These are phyloP conservation scores for Potentilla sterilis DNA, from an alignment of 306 rosid genomes.

Conservation along the genomic window DNA sequence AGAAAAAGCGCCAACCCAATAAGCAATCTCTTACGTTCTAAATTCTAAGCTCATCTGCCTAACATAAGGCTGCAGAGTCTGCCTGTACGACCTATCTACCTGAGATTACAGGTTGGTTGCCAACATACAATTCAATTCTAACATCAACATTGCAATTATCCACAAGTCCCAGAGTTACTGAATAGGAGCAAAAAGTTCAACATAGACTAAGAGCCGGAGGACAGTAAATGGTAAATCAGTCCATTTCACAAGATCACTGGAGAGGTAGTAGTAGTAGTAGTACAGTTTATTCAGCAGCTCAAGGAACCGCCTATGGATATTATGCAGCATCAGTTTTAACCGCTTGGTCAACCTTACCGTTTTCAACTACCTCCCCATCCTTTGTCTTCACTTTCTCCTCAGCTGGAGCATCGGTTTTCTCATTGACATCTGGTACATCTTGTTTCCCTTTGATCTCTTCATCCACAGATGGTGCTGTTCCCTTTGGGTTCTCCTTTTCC, in stretches of 20 bases:
- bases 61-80: constrained; percentile 31
- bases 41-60: constrained; percentile 29
- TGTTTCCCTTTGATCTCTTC: constrained; percentile 32
- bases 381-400: constrained; percentile 39
- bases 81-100: constrained; percentile 42
- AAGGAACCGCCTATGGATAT: constrained; percentile 16
- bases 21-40: constrained; percentile 30
- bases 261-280: constrained; percentile 15
- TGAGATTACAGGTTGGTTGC: constrained; percentile 12
- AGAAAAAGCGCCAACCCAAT: constrained; percentile 2
- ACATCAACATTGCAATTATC: constrained; percentile 43
- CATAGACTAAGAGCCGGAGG: constrained; percentile 17
- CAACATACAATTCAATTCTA: constrained; percentile 38
- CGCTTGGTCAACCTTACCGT: constrained; percentile 47
- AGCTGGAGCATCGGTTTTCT: constrained; percentile 26
- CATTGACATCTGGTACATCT: constrained; percentile 35
- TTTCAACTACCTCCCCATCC: constrained; percentile 42
- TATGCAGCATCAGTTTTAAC: constrained; percentile 33
- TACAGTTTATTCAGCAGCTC: constrained; percentile 40
- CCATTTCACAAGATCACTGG: constrained; percentile 41
- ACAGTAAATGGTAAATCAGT: constrained; percentile 17
- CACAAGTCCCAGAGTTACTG: constrained; percentile 28
- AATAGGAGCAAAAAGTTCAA: constrained; percentile 9
- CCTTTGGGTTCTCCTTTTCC: constrained; percentile 7
- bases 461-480: constrained; percentile 13